These are phyloP conservation scores for Albifimbria verrucaria DNA, from an alignment of 2,329 filamentous ascomycete species.

Conservation along the genomic window DNA sequence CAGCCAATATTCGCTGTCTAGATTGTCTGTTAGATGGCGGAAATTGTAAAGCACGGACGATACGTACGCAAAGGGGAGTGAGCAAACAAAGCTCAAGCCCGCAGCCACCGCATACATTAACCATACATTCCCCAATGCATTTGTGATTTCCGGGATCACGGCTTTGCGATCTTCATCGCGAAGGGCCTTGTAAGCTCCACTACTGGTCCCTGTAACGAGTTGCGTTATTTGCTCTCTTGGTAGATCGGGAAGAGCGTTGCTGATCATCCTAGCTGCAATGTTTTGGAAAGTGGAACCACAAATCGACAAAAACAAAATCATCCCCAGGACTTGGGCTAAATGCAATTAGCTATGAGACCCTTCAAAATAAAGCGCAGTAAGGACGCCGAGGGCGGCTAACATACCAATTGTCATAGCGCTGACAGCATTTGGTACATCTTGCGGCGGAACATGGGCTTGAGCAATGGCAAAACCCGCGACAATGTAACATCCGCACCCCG, in stretches of 20 bases:
- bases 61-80: background rate
- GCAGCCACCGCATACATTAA: background rate
- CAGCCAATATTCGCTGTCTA: no score
- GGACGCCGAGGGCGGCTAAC: background rate
- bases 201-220: conserved; percentile 11
- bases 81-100: background rate
- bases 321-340: conserved; percentile 22
- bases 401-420: conserved; percentile 29
- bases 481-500: conserved; percentile 33
- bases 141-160: conserved; percentile 6
- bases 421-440: conserved; percentile 27
- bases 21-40: no score
- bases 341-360: background rate
- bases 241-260: conserved; percentile 3
- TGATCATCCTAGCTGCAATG: conserved; percentile 4
- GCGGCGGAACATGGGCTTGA: conserved; percentile 26
- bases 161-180: background rate
- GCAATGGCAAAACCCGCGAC: conserved; percentile 33
- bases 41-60: no score
- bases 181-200: conserved; percentile 4
- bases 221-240: background rate
- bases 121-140: conserved; percentile 9
- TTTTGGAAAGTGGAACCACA: conserved; percentile 30
- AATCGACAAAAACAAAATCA: conserved; percentile 27
- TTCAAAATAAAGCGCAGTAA: background rate